Percentiles rank a stretch among this genome's conserved stretches.
These are phyloP conservation scores for Schizosaccharomyces japonicus DNA, from an alignment of 805 yeast species.

Conservation along the genomic window DNA sequence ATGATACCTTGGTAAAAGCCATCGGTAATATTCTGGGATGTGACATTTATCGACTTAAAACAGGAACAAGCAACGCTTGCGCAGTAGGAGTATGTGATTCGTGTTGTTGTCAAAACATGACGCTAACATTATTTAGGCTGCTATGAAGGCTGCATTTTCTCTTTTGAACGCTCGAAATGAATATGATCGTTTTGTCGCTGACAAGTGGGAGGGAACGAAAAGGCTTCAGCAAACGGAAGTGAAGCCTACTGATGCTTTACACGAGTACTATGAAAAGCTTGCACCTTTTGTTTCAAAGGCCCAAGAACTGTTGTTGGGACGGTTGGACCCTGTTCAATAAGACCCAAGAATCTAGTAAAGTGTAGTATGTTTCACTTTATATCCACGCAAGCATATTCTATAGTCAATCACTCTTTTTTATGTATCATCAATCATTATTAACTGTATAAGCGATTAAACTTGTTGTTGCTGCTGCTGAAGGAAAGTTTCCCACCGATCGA, in stretches of 20 bases:
- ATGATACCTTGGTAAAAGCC: conserved; percentile 38
- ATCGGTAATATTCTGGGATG: conserved; percentile 54
- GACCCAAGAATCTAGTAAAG: too few species aligned
- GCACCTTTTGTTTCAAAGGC: neutral
- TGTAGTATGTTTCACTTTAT: too few species aligned
- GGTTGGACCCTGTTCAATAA: too few species aligned
- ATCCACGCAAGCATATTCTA: too few species aligned
- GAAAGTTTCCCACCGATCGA: conserved; percentile 1
- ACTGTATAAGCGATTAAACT: too few species aligned
- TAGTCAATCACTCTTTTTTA: too few species aligned
- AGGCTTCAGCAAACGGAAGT: neutral
- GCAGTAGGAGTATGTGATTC: conserved; percentile 33
- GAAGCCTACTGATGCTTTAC: neutral
- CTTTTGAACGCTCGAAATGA: neutral
- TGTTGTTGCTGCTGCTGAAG: neutral
- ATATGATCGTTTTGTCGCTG: neutral
- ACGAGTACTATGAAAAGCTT: neutral
- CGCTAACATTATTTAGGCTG: neutral
- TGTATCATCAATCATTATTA: too few species aligned
- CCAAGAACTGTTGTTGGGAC: neutral
- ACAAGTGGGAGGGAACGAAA: neutral
- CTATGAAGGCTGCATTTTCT: conserved; percentile 1
- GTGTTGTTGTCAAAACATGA: neutral
- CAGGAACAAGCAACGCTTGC: conserved; percentile 52
- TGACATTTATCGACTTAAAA: conserved; percentile 48